Percentiles rank a stretch among this genome's conserved stretches.
phyloP scores from a whole-genome alignment of 495 filamentous ascomycete species.

The Durotheca rogersii region DNA sequence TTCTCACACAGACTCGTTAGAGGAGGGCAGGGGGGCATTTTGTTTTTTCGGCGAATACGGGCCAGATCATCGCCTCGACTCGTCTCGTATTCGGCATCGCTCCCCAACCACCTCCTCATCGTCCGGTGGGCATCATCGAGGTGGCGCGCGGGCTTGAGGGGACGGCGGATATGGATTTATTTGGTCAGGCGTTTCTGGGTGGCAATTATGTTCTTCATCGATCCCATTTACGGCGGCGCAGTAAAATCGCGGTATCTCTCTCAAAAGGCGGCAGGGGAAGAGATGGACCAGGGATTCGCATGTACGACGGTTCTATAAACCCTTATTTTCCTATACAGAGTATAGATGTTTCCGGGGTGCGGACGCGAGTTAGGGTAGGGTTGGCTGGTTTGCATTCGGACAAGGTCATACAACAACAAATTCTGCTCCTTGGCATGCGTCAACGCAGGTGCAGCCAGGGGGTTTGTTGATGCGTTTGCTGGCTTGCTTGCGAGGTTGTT shows the following conservation, averaged over 20 bases:
- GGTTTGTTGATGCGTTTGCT: constrained; percentile 8
- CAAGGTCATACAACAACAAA: constrained; percentile 1
- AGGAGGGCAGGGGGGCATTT: no score
- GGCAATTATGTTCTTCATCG: constrained; percentile 10
- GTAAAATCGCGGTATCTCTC: constrained; percentile 1
- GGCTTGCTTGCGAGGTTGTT: neutral
- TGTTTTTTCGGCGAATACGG: no score
- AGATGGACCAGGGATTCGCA: no score
- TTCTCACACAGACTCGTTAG: no score
- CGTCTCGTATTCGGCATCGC: constrained; percentile 18
- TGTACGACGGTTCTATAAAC: constrained; percentile 2
- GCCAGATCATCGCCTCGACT: no score
- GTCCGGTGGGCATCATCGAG: constrained; percentile 8
- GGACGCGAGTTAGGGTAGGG: neutral
- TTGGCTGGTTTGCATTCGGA: constrained; percentile 11
- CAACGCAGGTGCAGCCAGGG: constrained; percentile 5
- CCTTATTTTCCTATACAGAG: constrained; percentile 2
- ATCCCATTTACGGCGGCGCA: constrained; percentile 7
- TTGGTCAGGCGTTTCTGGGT: constrained; percentile 20
- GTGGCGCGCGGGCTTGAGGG: neutral
- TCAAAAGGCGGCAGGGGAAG: no score
- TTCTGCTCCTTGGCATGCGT: constrained; percentile 9
- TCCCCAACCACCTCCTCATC: constrained; percentile 4
- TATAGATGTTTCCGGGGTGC: constrained; percentile 1
- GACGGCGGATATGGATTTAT: constrained; percentile 12